These are phyloP conservation scores for Fusarium marasasianum DNA, from an alignment of 2,329 filamentous ascomycete species.

Conservation along the genomic window DNA sequence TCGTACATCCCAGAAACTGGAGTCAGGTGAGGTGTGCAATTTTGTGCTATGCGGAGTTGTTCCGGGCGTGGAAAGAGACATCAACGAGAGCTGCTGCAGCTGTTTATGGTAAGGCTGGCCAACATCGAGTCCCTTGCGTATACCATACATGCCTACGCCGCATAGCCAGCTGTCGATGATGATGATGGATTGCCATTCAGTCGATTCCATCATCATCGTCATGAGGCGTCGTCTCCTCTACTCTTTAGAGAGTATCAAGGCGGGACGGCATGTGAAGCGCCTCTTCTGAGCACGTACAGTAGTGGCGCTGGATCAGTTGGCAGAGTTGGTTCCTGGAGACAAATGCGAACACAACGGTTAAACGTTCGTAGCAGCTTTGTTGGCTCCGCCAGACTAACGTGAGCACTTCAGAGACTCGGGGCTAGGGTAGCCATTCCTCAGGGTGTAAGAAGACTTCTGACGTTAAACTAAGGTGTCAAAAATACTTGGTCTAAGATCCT, in stretches of 20 bases:
- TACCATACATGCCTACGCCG: slow-evolving; percentile 6
- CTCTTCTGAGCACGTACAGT: neutral
- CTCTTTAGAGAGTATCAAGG: slow-evolving; percentile 10
- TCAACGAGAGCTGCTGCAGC: slow-evolving; percentile 5
- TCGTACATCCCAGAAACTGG: neutral
- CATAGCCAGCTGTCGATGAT: slow-evolving; percentile 25
- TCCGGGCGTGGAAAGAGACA: slow-evolving; percentile 15
- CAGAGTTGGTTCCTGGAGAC: slow-evolving; percentile 6
- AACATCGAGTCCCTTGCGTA: slow-evolving; percentile 37
- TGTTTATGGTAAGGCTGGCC: slow-evolving; percentile 14
- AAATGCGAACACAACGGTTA: slow-evolving; percentile 36
- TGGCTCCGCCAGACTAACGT: slow-evolving; percentile 24
- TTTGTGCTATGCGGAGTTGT: slow-evolving; percentile 32
- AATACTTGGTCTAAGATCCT: too few relatives aligned
- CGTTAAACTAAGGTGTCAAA: too few relatives aligned
- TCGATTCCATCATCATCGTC: slow-evolving; percentile 18
- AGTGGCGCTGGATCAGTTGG: slow-evolving; percentile 16
- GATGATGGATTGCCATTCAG: slow-evolving; percentile 34
- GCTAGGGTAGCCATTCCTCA: neutral
- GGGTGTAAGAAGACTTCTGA: too few relatives aligned
- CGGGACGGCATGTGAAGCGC: slow-evolving; percentile 10
- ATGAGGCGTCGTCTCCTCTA: slow-evolving; percentile 11
- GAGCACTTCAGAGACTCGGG: slow-evolving; percentile 2
- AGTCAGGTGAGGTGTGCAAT: slow-evolving; percentile 1
- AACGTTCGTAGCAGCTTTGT: slow-evolving; percentile 23